A percentile compares a stretch with the other conserved stretches of the same genome.
phyloP scores from a whole-genome alignment of 192 early-diverging fungal species.

The Lobulomyces angularis region DNA sequence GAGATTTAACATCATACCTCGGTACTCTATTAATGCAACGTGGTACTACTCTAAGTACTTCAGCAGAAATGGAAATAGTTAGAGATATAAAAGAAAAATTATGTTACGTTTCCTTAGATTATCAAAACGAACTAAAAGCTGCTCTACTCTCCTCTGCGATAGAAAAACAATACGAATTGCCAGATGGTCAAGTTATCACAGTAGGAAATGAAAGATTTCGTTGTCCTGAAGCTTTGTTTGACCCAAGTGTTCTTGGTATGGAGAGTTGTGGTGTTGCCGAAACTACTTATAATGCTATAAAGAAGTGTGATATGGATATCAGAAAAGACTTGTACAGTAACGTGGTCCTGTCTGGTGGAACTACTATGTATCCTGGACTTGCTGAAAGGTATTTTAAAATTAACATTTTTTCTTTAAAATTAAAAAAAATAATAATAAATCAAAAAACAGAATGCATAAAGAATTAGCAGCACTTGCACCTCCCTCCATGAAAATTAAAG shows the following conservation, averaged over 20 bases:
- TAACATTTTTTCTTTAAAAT: neutral
- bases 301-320: constrained; percentile 14
- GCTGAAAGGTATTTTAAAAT: neutral
- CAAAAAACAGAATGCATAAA: constrained; percentile 9
- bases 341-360: constrained; percentile 16
- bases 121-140: constrained; percentile 3
- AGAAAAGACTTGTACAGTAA: constrained; percentile 14
- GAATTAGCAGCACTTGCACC: constrained; percentile 11
- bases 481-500: constrained; percentile 12
- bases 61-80: constrained; percentile 12
- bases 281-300: constrained; percentile 9
- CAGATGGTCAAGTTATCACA: constrained; percentile 13
- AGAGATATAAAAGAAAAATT: constrained; percentile 9
- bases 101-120: constrained; percentile 12
- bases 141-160: neutral
- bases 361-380: constrained; percentile 3
- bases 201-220: constrained; percentile 17
- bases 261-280: constrained; percentile 11
- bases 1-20: neutral
- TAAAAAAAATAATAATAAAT: constrained; percentile 1
- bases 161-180: constrained; percentile 14
- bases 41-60: neutral
- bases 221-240: constrained; percentile 9
- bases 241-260: constrained; percentile 7
- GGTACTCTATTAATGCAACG: neutral